These are phyloP conservation scores for Elaeis oleifera DNA, from an alignment of 202 grass and related monocot species.

Conservation along the genomic window DNA sequence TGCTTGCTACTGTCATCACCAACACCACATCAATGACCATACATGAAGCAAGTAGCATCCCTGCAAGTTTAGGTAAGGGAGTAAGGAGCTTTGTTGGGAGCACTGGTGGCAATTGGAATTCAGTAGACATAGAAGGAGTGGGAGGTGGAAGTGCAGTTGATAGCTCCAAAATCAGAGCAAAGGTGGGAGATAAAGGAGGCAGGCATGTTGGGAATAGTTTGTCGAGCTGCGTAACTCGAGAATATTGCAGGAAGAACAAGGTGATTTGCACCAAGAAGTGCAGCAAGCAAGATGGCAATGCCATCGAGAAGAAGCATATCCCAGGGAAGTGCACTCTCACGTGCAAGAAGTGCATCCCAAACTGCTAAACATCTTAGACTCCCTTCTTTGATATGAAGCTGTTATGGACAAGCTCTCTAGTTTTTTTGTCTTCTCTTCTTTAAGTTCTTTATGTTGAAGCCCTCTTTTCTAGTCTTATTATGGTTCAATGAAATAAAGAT, in stretches of 20 bases:
- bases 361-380: conserved; percentile 38
- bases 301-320: conserved; percentile 27
- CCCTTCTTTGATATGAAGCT: too few species aligned
- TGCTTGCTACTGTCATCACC: conserved; percentile 26
- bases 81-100: conserved; percentile 25
- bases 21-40: conserved; percentile 13
- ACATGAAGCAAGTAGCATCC: conserved; percentile 3
- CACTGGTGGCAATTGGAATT: conserved; percentile 34
- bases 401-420: too few species aligned
- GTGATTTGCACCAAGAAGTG: conserved; percentile 70
- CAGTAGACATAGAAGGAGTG: conserved; percentile 5
- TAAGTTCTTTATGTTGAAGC: too few species aligned
- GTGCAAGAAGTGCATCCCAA: conserved; percentile 86
- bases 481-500: too few species aligned
- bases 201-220: conserved; percentile 13
- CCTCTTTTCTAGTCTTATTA: too few species aligned
- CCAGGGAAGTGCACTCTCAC: conserved; percentile 42
- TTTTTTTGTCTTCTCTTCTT: too few species aligned
- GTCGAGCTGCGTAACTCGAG: conserved; percentile 41
- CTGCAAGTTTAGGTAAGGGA: conserved; percentile 28
- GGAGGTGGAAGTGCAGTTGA: neutral
- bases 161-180: too few species aligned
- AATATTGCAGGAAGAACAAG: conserved; percentile 53
- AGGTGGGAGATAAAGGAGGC: too few species aligned
- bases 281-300: conserved; percentile 23